A percentile compares a stretch with the other conserved stretches of the same genome.
Evolutionary conservation across 208 protist species (phyloP).

Genomic region (Crithidia thermophila): DNA sequence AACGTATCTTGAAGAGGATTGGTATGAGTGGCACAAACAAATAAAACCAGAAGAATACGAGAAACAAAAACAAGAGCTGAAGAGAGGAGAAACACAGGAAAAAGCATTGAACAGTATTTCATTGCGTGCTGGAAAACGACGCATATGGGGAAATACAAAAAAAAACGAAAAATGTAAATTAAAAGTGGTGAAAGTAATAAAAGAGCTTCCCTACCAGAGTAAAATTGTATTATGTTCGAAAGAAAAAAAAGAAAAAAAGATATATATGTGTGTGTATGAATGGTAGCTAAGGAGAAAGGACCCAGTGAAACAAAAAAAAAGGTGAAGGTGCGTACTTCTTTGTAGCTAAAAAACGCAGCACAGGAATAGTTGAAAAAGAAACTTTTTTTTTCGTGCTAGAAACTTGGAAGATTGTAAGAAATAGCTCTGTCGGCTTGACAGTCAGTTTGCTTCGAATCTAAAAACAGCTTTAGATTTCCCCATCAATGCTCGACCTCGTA

Average conservation of each 20-base stretch:
- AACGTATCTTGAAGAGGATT: background rate
- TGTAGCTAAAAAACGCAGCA: background rate
- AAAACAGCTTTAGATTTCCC: no score
- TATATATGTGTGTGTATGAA: slow-evolving; percentile 1
- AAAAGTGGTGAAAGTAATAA: no score
- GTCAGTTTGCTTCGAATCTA: no score
- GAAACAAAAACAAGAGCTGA: background rate
- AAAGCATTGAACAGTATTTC: background rate
- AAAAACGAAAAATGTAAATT: no score
- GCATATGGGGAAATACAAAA: no score
- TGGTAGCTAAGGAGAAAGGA: background rate
- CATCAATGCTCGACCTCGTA: no score
- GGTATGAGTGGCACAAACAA: slow-evolving; percentile 8
- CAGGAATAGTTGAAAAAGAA: no score
- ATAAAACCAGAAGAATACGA: slow-evolving; percentile 1
- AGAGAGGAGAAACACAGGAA: background rate
- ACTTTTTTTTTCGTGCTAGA: background rate
- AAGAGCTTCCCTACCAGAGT: no score
- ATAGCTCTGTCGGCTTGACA: no score
- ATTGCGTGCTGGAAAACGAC: no score
- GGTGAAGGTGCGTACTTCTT: background rate
- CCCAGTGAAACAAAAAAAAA: background rate
- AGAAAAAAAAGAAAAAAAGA: background rate
- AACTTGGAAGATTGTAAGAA: no score
- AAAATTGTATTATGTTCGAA: no score